These are phyloP conservation scores for Cytospora chrysosperma DNA, from an alignment of 2,329 filamentous ascomycete genomes.

Conservation along the genomic window DNA sequence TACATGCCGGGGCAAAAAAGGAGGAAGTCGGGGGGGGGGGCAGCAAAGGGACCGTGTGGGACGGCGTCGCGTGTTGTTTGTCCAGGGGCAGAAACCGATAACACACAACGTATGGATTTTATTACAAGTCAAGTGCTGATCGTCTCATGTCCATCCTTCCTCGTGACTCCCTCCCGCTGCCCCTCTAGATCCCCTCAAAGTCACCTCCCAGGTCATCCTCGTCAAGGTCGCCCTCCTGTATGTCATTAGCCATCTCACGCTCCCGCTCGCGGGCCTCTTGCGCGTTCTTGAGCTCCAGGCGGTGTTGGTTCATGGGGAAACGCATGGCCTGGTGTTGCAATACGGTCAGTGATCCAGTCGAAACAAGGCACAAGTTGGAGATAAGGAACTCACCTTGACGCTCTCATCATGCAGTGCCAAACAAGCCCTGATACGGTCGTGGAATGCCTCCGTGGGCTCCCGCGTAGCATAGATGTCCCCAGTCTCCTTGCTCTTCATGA, in stretches of 20 bases:
- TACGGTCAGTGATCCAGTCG: constrained; percentile 26
- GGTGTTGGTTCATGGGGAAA: constrained; percentile 99
- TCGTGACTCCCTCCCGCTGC: neutral
- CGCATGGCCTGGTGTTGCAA: constrained; percentile 75
- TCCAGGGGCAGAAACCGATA: constrained; percentile 4
- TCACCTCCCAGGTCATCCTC: constrained; percentile 95
- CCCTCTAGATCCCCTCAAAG: constrained; percentile 84
- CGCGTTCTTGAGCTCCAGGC: constrained; percentile 94
- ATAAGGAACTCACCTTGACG: constrained; percentile 70
- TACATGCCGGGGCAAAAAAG: constrained; percentile 3
- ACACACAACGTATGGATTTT: constrained; percentile 21
- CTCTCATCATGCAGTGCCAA: constrained; percentile 93
- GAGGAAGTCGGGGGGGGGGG: too few relatives aligned
- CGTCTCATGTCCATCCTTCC: constrained; percentile 6
- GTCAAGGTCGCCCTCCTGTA: constrained; percentile 94
- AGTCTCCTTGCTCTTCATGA: constrained; percentile 97
- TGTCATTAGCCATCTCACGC: constrained; percentile 97
- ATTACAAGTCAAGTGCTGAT: constrained; percentile 16
- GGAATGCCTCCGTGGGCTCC: constrained; percentile 95
- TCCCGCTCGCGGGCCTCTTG: constrained; percentile 97
- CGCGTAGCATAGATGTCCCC: constrained; percentile 94
- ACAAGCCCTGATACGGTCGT: constrained; percentile 92
- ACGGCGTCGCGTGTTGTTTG: neutral
- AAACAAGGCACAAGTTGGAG: neutral
- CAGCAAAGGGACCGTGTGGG: neutral